Conservation (phyloP, 768 basidiomycete genomes). For the Chalciporus pseudorubinellus region DNA sequence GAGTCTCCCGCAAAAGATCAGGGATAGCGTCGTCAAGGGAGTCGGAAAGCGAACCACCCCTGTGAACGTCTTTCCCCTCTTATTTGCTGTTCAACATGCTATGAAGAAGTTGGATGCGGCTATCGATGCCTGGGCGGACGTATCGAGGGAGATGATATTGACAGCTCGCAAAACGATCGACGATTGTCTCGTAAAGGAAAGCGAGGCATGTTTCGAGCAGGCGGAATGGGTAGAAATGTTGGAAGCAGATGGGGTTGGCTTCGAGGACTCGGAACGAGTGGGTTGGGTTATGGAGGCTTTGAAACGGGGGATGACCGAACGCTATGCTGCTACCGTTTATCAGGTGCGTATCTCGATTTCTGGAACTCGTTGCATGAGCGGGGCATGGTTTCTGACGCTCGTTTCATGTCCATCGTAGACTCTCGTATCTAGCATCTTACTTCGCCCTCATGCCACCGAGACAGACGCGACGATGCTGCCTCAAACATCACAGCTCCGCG, state of each 20-base stretch:
- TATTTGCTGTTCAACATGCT: slow-evolving; percentile 66
- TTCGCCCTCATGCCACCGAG: slow-evolving; percentile 63
- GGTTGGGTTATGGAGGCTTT: slow-evolving; percentile 71
- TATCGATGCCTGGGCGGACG: slow-evolving; percentile 50
- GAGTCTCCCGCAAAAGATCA: slow-evolving; percentile 57
- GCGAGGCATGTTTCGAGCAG: slow-evolving; percentile 64
- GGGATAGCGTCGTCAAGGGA: slow-evolving; percentile 69
- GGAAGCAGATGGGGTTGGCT: slow-evolving; percentile 67
- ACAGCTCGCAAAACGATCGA: slow-evolving; percentile 61
- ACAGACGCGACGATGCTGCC: slow-evolving; percentile 60
- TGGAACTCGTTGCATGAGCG: background rate
- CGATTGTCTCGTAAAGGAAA: slow-evolving; percentile 54
- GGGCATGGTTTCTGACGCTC: background rate
- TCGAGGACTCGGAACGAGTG: slow-evolving; percentile 77
- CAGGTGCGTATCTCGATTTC: slow-evolving; percentile 48
- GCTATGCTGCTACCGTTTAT: slow-evolving; percentile 67
- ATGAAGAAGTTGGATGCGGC: slow-evolving; percentile 50
- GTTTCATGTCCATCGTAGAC: slow-evolving; percentile 40
- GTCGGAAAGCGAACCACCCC: slow-evolving; percentile 68
- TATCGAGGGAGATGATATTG: slow-evolving; percentile 58
- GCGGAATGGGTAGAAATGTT: slow-evolving; percentile 74
- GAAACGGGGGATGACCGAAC: slow-evolving; percentile 59
- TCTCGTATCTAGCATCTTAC: slow-evolving; percentile 68
- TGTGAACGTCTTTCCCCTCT: slow-evolving; percentile 60
- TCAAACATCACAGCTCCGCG: slow-evolving; percentile 65